Evolutionary conservation across 1,284 basidiomycete species (phyloP), one percentile per base, ranked within the genome.

Genomic region (Puccinia coronata): DNA sequence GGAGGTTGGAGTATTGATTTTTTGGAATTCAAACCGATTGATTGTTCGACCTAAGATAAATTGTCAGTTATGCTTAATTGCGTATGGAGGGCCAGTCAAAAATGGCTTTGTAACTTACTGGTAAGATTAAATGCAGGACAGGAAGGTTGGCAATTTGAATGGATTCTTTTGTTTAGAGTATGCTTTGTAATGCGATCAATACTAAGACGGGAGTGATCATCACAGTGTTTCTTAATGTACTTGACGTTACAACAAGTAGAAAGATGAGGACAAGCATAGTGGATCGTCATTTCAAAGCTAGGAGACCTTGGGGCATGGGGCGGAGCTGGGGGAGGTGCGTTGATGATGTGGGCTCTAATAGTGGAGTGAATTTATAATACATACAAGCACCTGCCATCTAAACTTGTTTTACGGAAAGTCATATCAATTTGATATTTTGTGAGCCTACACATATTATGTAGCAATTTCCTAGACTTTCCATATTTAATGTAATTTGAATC

Each of bases 191-290:
- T 12, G 3, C 55, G 3, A n/a, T n/a, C 6, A 25, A n/a, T 1
- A 12, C n/a, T 57, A 25, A 57, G 55, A 25, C 55, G 18, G n/a
- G n/a, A 57, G 55, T 57, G 55, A 25, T 57, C 4, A 28, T 57
- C n/a, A 25, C 55, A 57, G 6, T 20, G 55, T 25, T 57, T 57
- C 55, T 57, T 57, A 25, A 8, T 57, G 55, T 57, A 57, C 12
- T n/a, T 57, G 3, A 28, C n/a, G 6, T 25, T 12, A 25, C n/a
- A n/a, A 25, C 55, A 57, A 57, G 55, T 57, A 28, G 55, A 8
- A n/a, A 57, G 55, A 25, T 57, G 55, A n/a, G 55, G 55, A 57
- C 55, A 57, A 12, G 55, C 55, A 57, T 57, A 57, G 55, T 25
- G n/a, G 55, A 25, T 23, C 28, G 55, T 57, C n/a, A 57, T 57